phyloP scores from a whole-genome alignment of 139 green algal species.

The Closterium sp. region DNA sequence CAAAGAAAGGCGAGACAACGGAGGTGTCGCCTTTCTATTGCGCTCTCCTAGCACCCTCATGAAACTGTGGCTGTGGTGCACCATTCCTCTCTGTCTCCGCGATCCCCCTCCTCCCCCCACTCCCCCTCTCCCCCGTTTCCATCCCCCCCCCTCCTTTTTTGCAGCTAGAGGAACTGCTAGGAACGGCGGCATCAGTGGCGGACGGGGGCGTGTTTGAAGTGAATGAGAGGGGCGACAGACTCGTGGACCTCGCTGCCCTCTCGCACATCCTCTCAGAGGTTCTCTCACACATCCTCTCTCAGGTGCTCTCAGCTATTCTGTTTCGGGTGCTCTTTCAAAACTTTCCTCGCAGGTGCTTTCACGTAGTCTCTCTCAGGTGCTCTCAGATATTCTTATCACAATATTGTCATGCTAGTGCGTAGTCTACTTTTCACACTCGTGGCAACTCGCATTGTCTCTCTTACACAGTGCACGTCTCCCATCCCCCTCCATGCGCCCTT shows the following conservation, averaged over 20 bases:
- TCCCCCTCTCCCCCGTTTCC: background rate
- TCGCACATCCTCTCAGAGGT: slow-evolving; percentile 15
- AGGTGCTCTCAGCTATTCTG: background rate
- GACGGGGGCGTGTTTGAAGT: slow-evolving; percentile 21
- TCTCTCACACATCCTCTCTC: slow-evolving; percentile 16
- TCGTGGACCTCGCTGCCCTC: slow-evolving; percentile 26
- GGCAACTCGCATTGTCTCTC: too few relatives aligned
- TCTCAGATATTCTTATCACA: background rate
- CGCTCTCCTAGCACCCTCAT: too few relatives aligned
- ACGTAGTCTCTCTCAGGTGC: background rate
- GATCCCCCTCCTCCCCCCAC: background rate
- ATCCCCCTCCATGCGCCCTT: too few relatives aligned
- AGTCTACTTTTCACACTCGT: too few relatives aligned
- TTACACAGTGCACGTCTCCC: too few relatives aligned
- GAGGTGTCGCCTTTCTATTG: too few relatives aligned
- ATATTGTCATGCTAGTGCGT: too few relatives aligned
- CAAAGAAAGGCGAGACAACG: too few relatives aligned
- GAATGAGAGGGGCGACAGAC: slow-evolving; percentile 25
- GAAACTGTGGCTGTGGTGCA: too few relatives aligned
- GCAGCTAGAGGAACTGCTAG: slow-evolving; percentile 36
- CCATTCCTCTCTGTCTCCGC: too few relatives aligned
- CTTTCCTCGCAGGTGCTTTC: slow-evolving; percentile 8
- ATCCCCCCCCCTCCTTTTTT: too few relatives aligned
- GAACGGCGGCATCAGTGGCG: background rate
- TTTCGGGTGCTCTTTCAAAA: background rate